Evolutionary conservation across 768 basidiomycete species (phyloP).

Genomic region (Lactifluus pinguis): DNA sequence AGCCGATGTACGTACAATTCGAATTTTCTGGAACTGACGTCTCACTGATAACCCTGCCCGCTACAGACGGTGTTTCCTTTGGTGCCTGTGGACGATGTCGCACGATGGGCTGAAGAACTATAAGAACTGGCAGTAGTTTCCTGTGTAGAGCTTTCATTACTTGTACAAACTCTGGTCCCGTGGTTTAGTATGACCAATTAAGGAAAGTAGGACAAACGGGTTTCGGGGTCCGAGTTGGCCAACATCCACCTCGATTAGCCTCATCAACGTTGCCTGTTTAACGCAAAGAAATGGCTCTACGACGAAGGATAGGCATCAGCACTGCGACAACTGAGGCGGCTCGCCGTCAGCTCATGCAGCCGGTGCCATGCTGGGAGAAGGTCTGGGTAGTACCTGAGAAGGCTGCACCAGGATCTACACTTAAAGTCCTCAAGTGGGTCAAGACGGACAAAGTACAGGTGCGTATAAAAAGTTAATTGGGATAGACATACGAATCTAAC

Average conservation of each 20-base stretch:
- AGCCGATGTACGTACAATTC: background rate
- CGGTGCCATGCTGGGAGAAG: constrained; percentile 83
- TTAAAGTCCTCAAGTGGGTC: constrained; percentile 71
- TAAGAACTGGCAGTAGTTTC: background rate
- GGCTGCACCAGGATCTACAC: constrained; percentile 42
- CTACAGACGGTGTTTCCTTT: background rate
- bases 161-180: background rate
- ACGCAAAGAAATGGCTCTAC: constrained; percentile 46
- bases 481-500: background rate
- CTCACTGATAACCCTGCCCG: background rate
- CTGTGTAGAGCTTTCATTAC: background rate
- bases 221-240: too few species aligned
- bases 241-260: too few species aligned
- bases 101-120: constrained; percentile 51
- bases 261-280: background rate
- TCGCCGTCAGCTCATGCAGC: constrained; percentile 79
- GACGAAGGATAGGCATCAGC: constrained; percentile 70
- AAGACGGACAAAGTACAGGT: constrained; percentile 76
- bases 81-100: constrained; percentile 34
- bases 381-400: constrained; percentile 56
- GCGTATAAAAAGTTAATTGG: constrained; percentile 18
- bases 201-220: background rate
- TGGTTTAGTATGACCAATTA: background rate
- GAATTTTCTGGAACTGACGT: background rate
- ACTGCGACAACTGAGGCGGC: constrained; percentile 72